These are phyloP conservation scores for Trichoderma sp. DNA, from an alignment of 2,329 filamentous ascomycete genomes.

Conservation along the genomic window DNA sequence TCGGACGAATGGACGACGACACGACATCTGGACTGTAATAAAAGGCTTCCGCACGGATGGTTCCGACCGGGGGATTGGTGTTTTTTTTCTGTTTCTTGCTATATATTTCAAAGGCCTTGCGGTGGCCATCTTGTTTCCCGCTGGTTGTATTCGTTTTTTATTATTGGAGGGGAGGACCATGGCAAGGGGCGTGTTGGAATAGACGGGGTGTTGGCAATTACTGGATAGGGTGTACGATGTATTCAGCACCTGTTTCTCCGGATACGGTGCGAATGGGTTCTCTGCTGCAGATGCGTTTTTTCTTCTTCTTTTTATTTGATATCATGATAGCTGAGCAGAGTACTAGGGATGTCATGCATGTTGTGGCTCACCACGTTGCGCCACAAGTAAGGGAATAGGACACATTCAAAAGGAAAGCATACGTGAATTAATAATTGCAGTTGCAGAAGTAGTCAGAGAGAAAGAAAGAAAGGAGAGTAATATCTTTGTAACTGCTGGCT, in stretches of 20 bases:
- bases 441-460: neutral
- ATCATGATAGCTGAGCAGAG: constrained; percentile 3
- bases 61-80: neutral
- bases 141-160: constrained; percentile 8
- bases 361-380: neutral
- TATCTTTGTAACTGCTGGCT: neutral
- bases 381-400: neutral
- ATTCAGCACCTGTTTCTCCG: constrained; percentile 13
- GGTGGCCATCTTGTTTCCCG: neutral
- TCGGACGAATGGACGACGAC: constrained; percentile 37
- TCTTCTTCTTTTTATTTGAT: neutral
- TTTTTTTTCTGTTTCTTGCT: constrained; percentile 12
- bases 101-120: constrained; percentile 9
- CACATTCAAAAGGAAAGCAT: neutral
- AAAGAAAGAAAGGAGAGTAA: neutral
- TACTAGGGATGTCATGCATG: neutral
- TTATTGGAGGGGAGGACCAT: neutral
- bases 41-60: neutral
- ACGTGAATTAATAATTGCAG: neutral
- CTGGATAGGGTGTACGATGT: constrained; percentile 16
- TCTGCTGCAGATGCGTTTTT: neutral
- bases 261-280: neutral
- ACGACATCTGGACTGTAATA: constrained; percentile 30
- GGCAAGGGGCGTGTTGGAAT: constrained; percentile 19
- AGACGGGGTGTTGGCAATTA: constrained; percentile 16